Evolutionary conservation across 192 early-diverging fungal genomes (phyloP).

Genomic region (Powellomyces hirtus): DNA sequence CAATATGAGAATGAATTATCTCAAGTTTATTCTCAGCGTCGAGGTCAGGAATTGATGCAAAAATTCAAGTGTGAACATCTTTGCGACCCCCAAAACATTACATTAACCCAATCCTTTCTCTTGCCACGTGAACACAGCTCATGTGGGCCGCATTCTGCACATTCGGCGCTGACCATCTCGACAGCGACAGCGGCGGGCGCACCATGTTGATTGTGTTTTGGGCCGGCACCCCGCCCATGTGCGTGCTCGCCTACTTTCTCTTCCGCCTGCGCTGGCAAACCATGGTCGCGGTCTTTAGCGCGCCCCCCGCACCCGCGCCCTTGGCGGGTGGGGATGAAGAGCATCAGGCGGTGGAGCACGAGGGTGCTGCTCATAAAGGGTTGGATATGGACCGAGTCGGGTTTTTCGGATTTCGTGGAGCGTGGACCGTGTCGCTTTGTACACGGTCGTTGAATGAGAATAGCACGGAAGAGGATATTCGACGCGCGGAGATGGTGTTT

Average conservation of each 20-base stretch:
- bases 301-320: not conserved
- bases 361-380: not conserved
- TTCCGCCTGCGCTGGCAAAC: not conserved
- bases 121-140: conserved; percentile 6
- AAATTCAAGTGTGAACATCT: too few species aligned
- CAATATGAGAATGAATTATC: conserved; percentile 3
- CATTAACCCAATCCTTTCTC: not conserved
- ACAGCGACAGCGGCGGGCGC: not conserved
- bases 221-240: not conserved
- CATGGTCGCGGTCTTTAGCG: not conserved
- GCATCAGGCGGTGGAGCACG: not conserved
- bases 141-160: conserved; percentile 6
- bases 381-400: not conserved
- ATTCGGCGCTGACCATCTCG: not conserved
- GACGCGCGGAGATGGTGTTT: conserved; percentile 10
- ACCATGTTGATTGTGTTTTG: not conserved
- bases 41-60: conserved; percentile 5
- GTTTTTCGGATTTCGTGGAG: not conserved
- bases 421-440: not conserved
- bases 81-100: not conserved
- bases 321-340: not conserved
- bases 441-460: conserved; percentile 1
- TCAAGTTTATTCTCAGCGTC: conserved; percentile 13
- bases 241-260: not conserved
- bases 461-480: conserved; percentile 9